phyloP scores from a whole-genome alignment of 2,329 filamentous ascomycete species.

The Colletotrichum melonis region DNA sequence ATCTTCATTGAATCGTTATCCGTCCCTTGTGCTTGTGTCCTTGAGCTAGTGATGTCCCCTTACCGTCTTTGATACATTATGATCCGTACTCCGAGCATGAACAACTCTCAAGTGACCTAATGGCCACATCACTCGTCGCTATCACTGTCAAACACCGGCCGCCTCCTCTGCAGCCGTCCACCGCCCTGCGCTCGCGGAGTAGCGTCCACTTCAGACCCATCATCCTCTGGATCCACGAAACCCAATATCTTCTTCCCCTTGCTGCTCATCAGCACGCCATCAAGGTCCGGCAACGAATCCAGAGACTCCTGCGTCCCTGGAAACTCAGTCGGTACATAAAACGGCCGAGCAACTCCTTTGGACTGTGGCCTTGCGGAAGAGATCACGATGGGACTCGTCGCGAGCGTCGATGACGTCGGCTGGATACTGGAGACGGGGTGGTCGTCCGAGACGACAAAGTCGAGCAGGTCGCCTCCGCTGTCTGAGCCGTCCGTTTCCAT shows the following conservation, averaged over 20 bases:
- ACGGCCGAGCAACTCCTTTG: constrained; percentile 44
- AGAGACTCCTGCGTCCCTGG: constrained; percentile 51
- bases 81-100: not conserved
- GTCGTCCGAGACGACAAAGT: constrained; percentile 69
- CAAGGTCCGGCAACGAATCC: constrained; percentile 39
- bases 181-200: not conserved
- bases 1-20: constrained; percentile 25
- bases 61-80: not conserved
- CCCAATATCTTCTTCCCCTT: constrained; percentile 1
- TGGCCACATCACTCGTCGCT: constrained; percentile 35
- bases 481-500: constrained; percentile 60
- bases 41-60: not conserved
- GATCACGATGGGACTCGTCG: constrained; percentile 39
- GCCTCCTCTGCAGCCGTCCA: constrained; percentile 24
- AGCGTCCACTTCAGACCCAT: constrained; percentile 27
- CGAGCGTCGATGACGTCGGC: constrained; percentile 42
- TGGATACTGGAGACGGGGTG: constrained; percentile 44
- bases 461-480: constrained; percentile 60
- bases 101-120: not conserved
- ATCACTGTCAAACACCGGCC: constrained; percentile 39
- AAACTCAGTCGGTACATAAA: constrained; percentile 52
- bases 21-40: not conserved
- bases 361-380: constrained; percentile 37
- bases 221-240: not conserved
- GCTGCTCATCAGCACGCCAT: constrained; percentile 9